Evolutionary conservation across 2,329 filamentous ascomycete species (phyloP), one percentile per base, ranked within the genome.

Genomic region (Fusarium pilosicola): DNA sequence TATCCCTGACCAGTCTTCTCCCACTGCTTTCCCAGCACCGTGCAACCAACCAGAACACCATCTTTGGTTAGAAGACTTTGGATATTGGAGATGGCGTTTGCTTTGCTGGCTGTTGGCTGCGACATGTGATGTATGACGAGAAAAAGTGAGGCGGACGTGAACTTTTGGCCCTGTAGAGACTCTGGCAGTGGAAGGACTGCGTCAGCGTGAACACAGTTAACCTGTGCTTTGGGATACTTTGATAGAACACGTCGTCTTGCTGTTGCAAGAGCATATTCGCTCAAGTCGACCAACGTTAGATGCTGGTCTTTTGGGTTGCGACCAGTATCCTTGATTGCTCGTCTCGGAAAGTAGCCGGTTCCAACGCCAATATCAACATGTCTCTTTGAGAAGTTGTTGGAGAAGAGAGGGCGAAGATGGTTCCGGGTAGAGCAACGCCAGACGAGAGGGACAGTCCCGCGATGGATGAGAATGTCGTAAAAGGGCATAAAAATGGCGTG

Each of bases 301-400:
- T 70, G 57, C 15, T 70, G 67, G 2, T 68, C 45, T 24, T 44
- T 58, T 10, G 58, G 57, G 0, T 42, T 20, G 20, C 66, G 56
- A 8, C 41, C 51, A 13, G 15, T 5, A 24, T 56, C 56, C 20
- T 45, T 7, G 22, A 67, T 34, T 4, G 62, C 56, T 22, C 17
- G 26, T 42, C 26, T 14, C 18, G 45, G 51, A 45, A 70, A 70
- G 52, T 68, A 70, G 0, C 64, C 67, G 12, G 52, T 70, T 3
- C 67, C 67, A 54, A 70, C 67, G 6, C 67, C 67, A 30, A 70
- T 68, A 9, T 70, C 67, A 5, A 70, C 20, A 24, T 70, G 67
- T 15, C 36, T 46, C 28, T 44, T 54, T 2, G 67, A 70, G 15
- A 70, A 70, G 36, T 68, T 63, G n/a, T 34, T 7, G 2, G 45